Percentiles rank a stretch among this genome's conserved stretches.
phyloP scores from a whole-genome alignment of 495 filamentous ascomycete genomes.

The Glutinoglossum americanum region DNA sequence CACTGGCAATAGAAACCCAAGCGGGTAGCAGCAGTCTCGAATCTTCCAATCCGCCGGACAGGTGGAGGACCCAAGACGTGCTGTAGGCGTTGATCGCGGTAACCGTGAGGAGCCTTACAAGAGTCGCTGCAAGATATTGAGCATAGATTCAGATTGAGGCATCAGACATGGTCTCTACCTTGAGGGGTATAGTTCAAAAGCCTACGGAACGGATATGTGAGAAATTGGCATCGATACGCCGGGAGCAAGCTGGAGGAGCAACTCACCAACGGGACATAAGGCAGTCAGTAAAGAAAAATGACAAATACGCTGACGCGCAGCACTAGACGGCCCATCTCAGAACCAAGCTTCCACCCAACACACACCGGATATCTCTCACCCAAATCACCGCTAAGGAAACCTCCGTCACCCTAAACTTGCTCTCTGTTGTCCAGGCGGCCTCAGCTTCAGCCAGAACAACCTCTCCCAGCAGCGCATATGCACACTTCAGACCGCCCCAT shows the following conservation, averaged over 20 bases:
- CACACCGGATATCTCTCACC: constrained; percentile 27
- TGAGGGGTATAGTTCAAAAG: constrained; percentile 73
- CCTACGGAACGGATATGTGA: constrained; percentile 20
- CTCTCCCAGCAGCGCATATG: constrained; percentile 35
- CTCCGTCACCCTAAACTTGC: constrained; percentile 41
- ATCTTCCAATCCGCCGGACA: constrained; percentile 53
- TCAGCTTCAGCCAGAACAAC: constrained; percentile 16
- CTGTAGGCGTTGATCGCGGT: constrained; percentile 61
- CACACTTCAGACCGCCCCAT: constrained; percentile 41
- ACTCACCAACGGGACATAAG: constrained; percentile 79
- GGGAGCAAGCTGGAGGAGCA: background rate
- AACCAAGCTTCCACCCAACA: background rate
- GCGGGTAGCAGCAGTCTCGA: constrained; percentile 61
- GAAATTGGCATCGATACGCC: background rate
- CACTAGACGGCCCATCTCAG: constrained; percentile 27
- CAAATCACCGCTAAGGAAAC: constrained; percentile 63
- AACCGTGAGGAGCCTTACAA: constrained; percentile 63
- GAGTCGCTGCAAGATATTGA: constrained; percentile 31
- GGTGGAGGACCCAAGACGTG: constrained; percentile 57
- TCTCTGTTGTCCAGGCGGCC: constrained; percentile 10
- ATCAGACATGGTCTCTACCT: constrained; percentile 11
- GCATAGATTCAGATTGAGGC: constrained; percentile 4
- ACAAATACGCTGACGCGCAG: constrained; percentile 62
- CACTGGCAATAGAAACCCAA: constrained; percentile 69
- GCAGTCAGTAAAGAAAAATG: constrained; percentile 78